Conservation (phyloP, 352 stramenopile species). For the Plasmopara muralis region DNA sequence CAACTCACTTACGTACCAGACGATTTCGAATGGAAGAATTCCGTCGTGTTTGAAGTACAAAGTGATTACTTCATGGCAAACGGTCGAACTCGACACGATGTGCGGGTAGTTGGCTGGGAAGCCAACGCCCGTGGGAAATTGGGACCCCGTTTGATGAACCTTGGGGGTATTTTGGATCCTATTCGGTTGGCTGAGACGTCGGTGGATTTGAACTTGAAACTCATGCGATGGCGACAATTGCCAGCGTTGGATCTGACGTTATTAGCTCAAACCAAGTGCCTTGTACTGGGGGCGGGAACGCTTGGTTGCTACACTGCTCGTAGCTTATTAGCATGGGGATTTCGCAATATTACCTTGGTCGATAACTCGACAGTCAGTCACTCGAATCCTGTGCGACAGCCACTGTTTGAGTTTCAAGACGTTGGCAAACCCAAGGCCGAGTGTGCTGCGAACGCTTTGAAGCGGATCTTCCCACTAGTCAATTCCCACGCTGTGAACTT, state of each 20-base stretch:
- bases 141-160: constrained; percentile 67
- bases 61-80: constrained; percentile 29
- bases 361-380: constrained; percentile 97
- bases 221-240: constrained; percentile 98
- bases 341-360: constrained; percentile 96
- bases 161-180: constrained; percentile 66
- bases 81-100: constrained; percentile 21
- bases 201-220: constrained; percentile 97
- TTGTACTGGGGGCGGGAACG: constrained; percentile 94
- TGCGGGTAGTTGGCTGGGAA: constrained; percentile 66
- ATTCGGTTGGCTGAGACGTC: constrained; percentile 91
- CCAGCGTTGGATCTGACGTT: constrained; percentile 90
- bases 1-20: constrained; percentile 33
- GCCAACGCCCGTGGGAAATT: constrained; percentile 62
- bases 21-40: constrained; percentile 48
- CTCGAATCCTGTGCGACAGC: constrained; percentile 97
- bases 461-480: constrained; percentile 91
- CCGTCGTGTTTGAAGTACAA: constrained; percentile 53
- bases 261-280: constrained; percentile 88
- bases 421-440: constrained; percentile 92
- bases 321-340: constrained; percentile 94
- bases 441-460: constrained; percentile 89
- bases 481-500: constrained; percentile 83
- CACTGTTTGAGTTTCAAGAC: constrained; percentile 94
- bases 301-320: constrained; percentile 96